Evolutionary conservation across 2,329 filamentous ascomycete species (phyloP), one percentile per base, ranked within the genome.

Genomic region (Calonectria multiphialidica): DNA sequence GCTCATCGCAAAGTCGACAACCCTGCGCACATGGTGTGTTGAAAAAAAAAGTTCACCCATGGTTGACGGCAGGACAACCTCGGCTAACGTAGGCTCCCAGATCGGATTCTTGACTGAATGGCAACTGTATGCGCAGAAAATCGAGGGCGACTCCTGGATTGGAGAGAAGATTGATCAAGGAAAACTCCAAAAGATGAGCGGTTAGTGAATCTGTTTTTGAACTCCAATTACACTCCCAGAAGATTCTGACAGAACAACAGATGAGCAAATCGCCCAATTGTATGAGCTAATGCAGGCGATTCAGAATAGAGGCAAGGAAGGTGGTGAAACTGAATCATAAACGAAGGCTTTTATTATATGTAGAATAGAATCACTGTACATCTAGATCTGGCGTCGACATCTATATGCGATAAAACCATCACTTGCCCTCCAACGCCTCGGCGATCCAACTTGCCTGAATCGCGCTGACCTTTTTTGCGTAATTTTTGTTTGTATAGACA

Each of bases 31-130:
- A 91, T 99, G 84, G 95, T 97, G 88, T 74, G 91, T 83, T 40
- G 9, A 21, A 47, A n/a, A n/a, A n/a, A n/a, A n/a, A n/a, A 18
- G n/a, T 45, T 35, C 30, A 66, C 9, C 8, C 30, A 12, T 5
- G 12, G 21, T 15, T 40, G 18, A 37, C 3, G 45, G 30, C 44
- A 28, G 5, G 18, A 64, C 35, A 35, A 61, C 7, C 13, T 50
- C 21, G 53, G 62, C 71, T 80, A 71, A 79, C 62, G 16, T 16
- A 21, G 13, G 16, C 1, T 25, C 18, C 30, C 76, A 98, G 95
- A 95, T 98, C 79, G 97, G 96, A 2, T 99, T 99, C 83, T 88
- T 99, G 77, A 96, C 94, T 0, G 96, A 98, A 83, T 99, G 96
- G 96, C 97, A 99, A 83, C 86, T 95, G 65, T 99, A 98, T 81